Evolutionary conservation across 768 basidiomycete genomes (phyloP).

Genomic region (Psilocybe subaeruginosa): DNA sequence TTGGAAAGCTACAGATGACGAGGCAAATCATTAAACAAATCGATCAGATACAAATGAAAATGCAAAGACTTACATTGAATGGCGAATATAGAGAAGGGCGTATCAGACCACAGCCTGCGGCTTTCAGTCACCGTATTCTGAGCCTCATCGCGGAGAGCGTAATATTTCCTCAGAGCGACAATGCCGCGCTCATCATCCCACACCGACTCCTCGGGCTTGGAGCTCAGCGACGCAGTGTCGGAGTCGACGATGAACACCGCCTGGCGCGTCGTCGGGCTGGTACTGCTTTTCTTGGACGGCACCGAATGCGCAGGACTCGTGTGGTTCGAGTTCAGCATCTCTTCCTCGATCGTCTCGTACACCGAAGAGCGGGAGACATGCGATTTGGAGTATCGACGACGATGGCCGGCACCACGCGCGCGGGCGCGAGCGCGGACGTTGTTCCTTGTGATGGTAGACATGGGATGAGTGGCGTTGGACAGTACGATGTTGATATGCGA

Average conservation of each 20-base stretch:
- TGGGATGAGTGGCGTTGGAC: constrained; percentile 55
- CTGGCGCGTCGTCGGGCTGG: constrained; percentile 38
- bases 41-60: background rate
- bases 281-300: constrained; percentile 32
- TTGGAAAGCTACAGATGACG: constrained; percentile 56
- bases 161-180: constrained; percentile 64
- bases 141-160: constrained; percentile 70
- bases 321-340: constrained; percentile 40
- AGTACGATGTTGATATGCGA: constrained; percentile 60
- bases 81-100: constrained; percentile 72
- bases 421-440: constrained; percentile 44
- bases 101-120: constrained; percentile 66
- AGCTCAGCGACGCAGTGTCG: constrained; percentile 50
- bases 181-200: constrained; percentile 79
- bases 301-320: constrained; percentile 13
- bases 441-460: constrained; percentile 43
- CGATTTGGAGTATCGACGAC: constrained; percentile 67
- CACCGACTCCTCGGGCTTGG: constrained; percentile 39
- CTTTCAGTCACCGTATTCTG: constrained; percentile 70
- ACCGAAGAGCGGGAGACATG: constrained; percentile 67
- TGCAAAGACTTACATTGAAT: constrained; percentile 60
- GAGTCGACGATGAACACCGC: constrained; percentile 62
- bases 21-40: constrained; percentile 8
- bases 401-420: constrained; percentile 68
- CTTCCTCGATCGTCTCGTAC: constrained; percentile 84